Evolutionary conservation across 2,329 filamentous ascomycete species (phyloP), one percentile per base, ranked within the genome.

Genomic region (Aspergillus viridinutans): DNA sequence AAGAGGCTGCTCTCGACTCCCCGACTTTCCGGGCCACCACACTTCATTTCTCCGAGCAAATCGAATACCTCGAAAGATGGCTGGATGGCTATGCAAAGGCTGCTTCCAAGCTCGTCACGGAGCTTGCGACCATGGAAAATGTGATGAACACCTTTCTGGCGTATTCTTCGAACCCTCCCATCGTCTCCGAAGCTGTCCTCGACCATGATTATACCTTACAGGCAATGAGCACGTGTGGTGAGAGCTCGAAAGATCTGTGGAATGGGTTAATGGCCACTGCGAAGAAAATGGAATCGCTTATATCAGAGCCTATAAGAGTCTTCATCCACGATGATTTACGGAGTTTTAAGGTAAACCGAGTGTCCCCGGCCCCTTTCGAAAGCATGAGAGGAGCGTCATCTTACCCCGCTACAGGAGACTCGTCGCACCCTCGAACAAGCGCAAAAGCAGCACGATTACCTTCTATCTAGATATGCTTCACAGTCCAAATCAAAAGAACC

Each of bases 121-220:
- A 90, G 71, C 82, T 95, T 59, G 80, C 85, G 52, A 83, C 85
- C 2, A 83, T 99, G 62, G 94, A 99, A 70, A 85, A 88, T 55
- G 83, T 89, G 9, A 86, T 97, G 67, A 89, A 89, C 72, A 80
- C 79, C 54, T 94, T 94, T 70, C 80, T 97, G 20, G 79, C 85
- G 58, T 87, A 89, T 63, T 87, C 90, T 29, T 83, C 87, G n/a
- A 90, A 90, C 26, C 87, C 89, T 4, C 74, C 83, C 23, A 83
- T 86, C 55, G 81, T 92, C 55, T 90, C 89, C 58, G 92, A 97
- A 74, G 88, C 89, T 54, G 84, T 93, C 53, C 81, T 99, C 69
- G 94, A 99, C 71, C 92, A 96, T 76, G 94, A 99, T 76, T 97
- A 97, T 74, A 94, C 92, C 0, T 81, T 96, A 50, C 80, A 96